Conservation (phyloP, 176 grass and related monocot species). For the Oryza meyeriana region DNA sequence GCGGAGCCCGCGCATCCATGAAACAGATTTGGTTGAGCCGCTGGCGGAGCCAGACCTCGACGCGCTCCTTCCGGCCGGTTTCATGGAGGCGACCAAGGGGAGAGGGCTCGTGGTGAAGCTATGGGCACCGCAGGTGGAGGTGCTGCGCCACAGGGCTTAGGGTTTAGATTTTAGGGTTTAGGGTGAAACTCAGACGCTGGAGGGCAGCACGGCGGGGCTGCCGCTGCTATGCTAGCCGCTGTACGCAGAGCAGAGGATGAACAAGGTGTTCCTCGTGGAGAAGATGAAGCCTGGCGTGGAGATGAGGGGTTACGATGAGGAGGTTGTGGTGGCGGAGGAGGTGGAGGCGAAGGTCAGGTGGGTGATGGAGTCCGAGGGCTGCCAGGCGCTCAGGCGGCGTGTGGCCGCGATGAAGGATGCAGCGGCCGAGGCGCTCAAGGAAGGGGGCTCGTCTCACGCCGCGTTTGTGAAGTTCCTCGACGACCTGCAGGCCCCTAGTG, state of each 20-base stretch:
- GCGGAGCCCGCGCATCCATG: conserved; percentile 11
- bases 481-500: not conserved
- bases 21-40: not conserved
- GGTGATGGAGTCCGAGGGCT: conserved; percentile 35
- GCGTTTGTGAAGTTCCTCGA: conserved; percentile 23
- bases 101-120: conserved; percentile 36
- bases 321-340: conserved; percentile 31
- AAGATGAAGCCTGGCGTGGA: conserved; percentile 38
- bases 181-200: conserved; percentile 50
- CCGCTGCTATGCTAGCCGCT: conserved; percentile 51
- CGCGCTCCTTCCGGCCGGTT: conserved; percentile 32
- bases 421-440: not conserved
- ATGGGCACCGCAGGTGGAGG: conserved; percentile 56
- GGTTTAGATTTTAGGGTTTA: no score
- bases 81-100: conserved; percentile 32
- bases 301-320: conserved; percentile 37
- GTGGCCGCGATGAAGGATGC: not conserved
- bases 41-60: conserved; percentile 34
- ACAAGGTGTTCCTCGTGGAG: conserved; percentile 54
- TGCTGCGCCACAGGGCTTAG: conserved; percentile 43
- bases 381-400: not conserved
- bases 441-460: conserved; percentile 29
- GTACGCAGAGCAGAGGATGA: conserved; percentile 51
- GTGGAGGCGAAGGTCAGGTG: conserved; percentile 45
- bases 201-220: conserved; percentile 38